Conservation (phyloP, 1,284 basidiomycete species). For the Austroboletus rostrupii region DNA sequence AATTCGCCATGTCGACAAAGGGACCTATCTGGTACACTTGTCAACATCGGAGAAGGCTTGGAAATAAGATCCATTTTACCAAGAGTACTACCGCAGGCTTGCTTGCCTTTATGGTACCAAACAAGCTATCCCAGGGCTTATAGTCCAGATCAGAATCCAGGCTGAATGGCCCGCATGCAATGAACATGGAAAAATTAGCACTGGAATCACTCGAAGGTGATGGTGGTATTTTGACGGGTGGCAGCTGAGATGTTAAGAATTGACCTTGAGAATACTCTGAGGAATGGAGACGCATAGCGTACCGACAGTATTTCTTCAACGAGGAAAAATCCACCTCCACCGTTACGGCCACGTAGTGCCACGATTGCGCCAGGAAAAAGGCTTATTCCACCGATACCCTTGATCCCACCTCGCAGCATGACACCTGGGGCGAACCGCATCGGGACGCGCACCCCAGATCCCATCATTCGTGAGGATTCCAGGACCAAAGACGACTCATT, state of each 20-base stretch:
- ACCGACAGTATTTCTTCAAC: conserved; percentile 83
- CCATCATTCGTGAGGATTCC: conserved; percentile 79
- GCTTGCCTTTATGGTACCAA: conserved; percentile 52
- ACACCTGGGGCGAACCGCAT: conserved; percentile 67
- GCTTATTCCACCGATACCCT: conserved; percentile 65
- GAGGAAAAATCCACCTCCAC: conserved; percentile 82
- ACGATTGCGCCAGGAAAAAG: conserved; percentile 90
- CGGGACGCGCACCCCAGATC: conserved; percentile 67
- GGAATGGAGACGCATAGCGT: conserved; percentile 14
- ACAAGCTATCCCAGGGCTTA: conserved; percentile 61
- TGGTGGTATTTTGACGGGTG: conserved; percentile 41
- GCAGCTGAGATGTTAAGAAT: conserved; percentile 38
- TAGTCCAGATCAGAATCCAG: conserved; percentile 74
- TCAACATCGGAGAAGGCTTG: conserved; percentile 1
- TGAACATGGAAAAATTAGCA: conserved; percentile 55
- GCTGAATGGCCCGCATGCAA: conserved; percentile 83
- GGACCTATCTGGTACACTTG: conserved; percentile 69
- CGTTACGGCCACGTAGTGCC: conserved; percentile 87
- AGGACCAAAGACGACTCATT: conserved; percentile 71
- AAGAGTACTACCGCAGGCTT: conserved; percentile 79
- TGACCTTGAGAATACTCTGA: neutral
- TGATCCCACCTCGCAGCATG: conserved; percentile 62
- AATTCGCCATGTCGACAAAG: conserved; percentile 79
- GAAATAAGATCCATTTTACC: conserved; percentile 42
- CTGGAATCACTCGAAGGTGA: conserved; percentile 36